Base-by-base conservation (phyloP, 306 rosid species). In the Castanea sativa region DNA sequence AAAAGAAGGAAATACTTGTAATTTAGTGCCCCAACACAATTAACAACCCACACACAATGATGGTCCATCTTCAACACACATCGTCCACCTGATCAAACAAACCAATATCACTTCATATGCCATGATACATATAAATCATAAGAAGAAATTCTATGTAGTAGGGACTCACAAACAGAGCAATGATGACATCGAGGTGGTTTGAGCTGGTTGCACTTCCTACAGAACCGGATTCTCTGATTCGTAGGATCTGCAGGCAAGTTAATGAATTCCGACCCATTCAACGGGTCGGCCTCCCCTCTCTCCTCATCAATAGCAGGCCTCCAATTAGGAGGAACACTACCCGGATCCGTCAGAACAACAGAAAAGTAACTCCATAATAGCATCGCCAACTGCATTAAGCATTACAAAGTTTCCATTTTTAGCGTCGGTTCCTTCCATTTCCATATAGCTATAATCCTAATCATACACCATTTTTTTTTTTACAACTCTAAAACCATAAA, bases 31-130 rank as follows among this genome's bases (percentile, higher is more conserved):
- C 99, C 99, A 1, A 96, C 98, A 84, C 99, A 96, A 86, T 96
- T 93, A 13, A 96, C 99, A 77, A 96, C 98, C 99, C 99, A 96
- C 30, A 96, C 99, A 77, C 99, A 96, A 75, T 96, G 99, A 89
- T 96, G 99, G 80, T 96, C 99, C 99, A 96, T 96, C 93, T 96
- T 96, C 84, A 96, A 87, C 76, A 96, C 94, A 43, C 99, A 96
- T 11, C 98, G 96, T 9, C 99, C 99, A 85, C 99, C 99, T 96
- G 92, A 78, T 75, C 80, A 79, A 75, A 78, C 41, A 52, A 38
- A 57, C n/a, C 57, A n/a, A 73, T 38, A 60, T 67, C 70, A 58
- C n/a, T 58, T 14, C 81, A 60, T 29, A 80, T 69, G 20, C 38
- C 51, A 56, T 71, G 51, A 53, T 69, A 55, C 18, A 53, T 60